Conservation (phyloP, 768 basidiomycete species). For the Pleurotus platypus region DNA sequence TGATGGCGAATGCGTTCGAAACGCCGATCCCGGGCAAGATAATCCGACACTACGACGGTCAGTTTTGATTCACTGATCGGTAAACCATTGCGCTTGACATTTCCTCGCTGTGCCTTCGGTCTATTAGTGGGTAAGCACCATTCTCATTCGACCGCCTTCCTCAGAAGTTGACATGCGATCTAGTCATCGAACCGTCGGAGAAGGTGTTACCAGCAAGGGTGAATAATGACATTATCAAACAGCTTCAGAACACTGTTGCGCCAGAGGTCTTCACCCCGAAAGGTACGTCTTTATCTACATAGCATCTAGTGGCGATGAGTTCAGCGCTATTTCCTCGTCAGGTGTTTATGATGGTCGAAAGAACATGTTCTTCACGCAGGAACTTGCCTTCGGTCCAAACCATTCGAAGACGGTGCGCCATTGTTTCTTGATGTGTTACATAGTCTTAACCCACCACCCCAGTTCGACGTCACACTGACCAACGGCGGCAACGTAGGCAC, state of each 20-base stretch:
- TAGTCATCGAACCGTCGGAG: conserved; percentile 43
- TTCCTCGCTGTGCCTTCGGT: no score
- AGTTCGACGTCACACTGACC: conserved; percentile 33
- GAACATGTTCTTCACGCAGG: conserved; percentile 48
- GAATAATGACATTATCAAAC: conserved; percentile 34
- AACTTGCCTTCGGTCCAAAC: conserved; percentile 29
- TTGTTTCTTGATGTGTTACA: no score
- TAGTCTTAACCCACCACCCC: conserved; percentile 2
- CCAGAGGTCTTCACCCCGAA: conserved; percentile 36
- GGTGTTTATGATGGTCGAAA: conserved; percentile 61
- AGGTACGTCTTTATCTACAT: neutral
- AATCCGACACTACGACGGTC: conserved; percentile 76
- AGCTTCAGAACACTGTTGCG: conserved; percentile 35
- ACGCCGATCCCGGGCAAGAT: conserved; percentile 44
- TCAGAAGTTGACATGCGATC: conserved; percentile 7
- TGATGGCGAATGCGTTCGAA: conserved; percentile 49
- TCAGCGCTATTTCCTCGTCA: neutral
- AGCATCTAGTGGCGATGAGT: conserved; percentile 7
- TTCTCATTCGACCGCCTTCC: no score
- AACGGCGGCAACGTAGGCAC: conserved; percentile 30
- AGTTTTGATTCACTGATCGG: neutral
- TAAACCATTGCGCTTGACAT: no score
- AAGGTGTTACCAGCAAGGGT: conserved; percentile 43
- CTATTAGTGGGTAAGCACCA: no score
- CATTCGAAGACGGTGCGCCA: conserved; percentile 30